Base-by-base conservation (phyloP, 257 asterid species). In the Solanum virginianum region DNA sequence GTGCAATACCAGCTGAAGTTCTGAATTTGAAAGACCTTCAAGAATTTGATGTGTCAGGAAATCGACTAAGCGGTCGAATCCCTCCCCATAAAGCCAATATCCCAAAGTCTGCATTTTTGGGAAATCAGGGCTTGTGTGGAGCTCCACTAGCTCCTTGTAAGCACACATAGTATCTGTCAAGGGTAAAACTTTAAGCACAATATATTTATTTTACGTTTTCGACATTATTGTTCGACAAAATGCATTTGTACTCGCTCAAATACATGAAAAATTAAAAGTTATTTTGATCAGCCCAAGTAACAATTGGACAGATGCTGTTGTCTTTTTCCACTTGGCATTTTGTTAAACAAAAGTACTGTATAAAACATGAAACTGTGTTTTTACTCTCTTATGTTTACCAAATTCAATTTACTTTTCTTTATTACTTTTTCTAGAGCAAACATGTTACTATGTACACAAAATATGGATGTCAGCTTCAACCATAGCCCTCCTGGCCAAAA, bases 51-150 rank as follows among this genome's bases (percentile, higher is more conserved):
- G 96, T 91, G 12, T 92, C 98, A 2, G 62, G 54, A 20, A 95
- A 94, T 75, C 60, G 86, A 18, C 82, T 93, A 85, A 92, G 86
- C 3, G 97, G 98, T 62, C 56, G 43, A 66, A 93, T 95, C 53
- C 98, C 98, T 74, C 85, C 90, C 1, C 96, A 92, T 41, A 87
- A 68, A 82, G 57, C 68, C 4, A 70, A 10, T 14, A 85, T 95
- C 17, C 92, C 98, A 3, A 88, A 63, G 10, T 84, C 92, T 9
- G 87, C 91, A 1, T 94, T 95, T 83, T 51, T 26, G 32, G 90
- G 91, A 36, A 95, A 95, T 86, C 65, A 83, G 84, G 95, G 93
- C 24, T 85, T 95, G 87, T 93, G 98, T 88, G 98, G 98, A 59
- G 68, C 87, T 81, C 98, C 98, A 75, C 93, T 95, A 68, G 92